Evolutionary conservation across 805 yeast species (phyloP), one percentile per base, ranked within the genome.

Genomic region (Metschnikowia aberdeeniae): DNA sequence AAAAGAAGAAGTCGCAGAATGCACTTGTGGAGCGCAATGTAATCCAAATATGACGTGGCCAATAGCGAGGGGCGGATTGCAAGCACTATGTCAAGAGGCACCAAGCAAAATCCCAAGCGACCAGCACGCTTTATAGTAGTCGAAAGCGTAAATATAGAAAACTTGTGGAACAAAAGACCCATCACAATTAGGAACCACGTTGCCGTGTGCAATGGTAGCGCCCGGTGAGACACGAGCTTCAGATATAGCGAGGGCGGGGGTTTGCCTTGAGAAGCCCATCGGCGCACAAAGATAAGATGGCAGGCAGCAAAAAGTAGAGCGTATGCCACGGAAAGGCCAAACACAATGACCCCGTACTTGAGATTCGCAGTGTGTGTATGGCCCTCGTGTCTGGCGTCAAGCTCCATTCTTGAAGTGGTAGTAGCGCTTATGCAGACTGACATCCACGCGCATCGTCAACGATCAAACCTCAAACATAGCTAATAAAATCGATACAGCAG

Each of bases 1-100:
- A 70, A 48, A 1, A 81, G 57, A 19, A 83, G 73, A 1, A 81
- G 32, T 47, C 92, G 66, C 4, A 89, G 81, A 1, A 83, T 52
- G 90, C 92, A 84, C 55, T 83, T 84, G 58, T 86, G 95, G 7
- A 85, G 54, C 14, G 69, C 69, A 10, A 86, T 56, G 11, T 78
- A 63, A 42, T 77, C 78, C 47, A 82, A 59, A 55, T 86, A 86
- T 42, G 61, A 75, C 20, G 56, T 48, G 4, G 70, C 71, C 43
- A 74, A 57, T 32, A 75, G 74, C n/a, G 73, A 64, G 2, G 89
- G 88, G 44, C 83, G 68, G 11, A 83, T 54, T 2, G 78, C 78
- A 13, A 84, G 55, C 32, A 77, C 69, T 3, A 84, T 63, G 51
- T 79, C 78, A 29, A 85, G 61, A 0, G 89, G 84, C 2, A 81